Conservation (phyloP, 768 basidiomycete genomes). For the Serendipita sp. region DNA sequence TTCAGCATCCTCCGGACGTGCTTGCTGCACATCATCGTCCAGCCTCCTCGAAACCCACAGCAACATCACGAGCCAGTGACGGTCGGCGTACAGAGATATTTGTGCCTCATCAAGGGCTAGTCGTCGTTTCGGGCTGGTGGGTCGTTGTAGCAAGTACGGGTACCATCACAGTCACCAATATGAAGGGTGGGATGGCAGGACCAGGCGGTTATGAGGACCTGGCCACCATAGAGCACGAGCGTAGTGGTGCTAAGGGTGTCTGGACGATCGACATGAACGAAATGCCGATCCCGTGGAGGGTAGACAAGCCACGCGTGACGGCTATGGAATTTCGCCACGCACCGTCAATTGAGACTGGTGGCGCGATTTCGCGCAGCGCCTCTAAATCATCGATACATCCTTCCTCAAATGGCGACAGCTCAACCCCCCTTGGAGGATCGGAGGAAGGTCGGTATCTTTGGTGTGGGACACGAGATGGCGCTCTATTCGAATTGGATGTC, state of each 20-base stretch:
- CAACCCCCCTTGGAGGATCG: constrained; percentile 20
- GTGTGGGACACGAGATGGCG: constrained; percentile 85
- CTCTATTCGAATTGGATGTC: constrained; percentile 69
- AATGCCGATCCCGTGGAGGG: constrained; percentile 28
- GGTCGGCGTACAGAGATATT: constrained; percentile 33
- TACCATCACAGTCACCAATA: constrained; percentile 43
- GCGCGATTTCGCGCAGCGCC: not conserved
- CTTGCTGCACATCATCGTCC: not conserved
- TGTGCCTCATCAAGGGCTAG: constrained; percentile 37
- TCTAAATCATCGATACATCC: not conserved
- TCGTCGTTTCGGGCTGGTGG: constrained; percentile 39
- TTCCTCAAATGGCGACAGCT: not conserved
- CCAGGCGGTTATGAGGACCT: not conserved
- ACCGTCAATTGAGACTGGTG: constrained; percentile 16
- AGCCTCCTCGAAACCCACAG: not conserved
- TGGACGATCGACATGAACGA: constrained; percentile 46
- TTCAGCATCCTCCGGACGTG: not conserved
- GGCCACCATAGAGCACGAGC: constrained; percentile 20
- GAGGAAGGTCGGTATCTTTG: constrained; percentile 47
- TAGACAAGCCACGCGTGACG: constrained; percentile 56
- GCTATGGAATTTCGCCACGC: constrained; percentile 63
- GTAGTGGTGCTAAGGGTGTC: constrained; percentile 26
- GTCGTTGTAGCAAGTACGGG: constrained; percentile 43
- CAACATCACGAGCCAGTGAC: not conserved
- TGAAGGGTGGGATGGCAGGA: constrained; percentile 14